A percentile compares a stretch with the other conserved stretches of the same genome.
Conservation (phyloP, 2,329 filamentous ascomycete species). For the Hymenotorrendiella dingleyae region DNA sequence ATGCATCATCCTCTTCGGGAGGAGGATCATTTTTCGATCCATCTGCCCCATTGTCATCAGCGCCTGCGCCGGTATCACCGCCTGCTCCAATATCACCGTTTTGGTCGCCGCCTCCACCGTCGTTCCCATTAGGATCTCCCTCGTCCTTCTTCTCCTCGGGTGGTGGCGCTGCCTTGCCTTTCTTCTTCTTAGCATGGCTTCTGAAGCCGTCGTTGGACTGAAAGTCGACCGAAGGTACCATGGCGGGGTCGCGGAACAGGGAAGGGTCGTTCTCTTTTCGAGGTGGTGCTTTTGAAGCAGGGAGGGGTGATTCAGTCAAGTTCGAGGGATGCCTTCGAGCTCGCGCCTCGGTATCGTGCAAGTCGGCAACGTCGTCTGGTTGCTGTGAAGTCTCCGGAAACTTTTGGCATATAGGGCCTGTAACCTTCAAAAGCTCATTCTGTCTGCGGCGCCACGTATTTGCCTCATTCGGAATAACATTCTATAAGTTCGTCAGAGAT, state of each 20-base stretch:
- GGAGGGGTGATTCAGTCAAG: conserved; percentile 18
- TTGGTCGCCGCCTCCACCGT: conserved; percentile 34
- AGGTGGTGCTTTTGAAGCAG: conserved; percentile 11
- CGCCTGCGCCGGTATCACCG: conserved; percentile 30
- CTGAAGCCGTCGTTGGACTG: conserved; percentile 47
- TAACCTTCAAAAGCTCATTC: conserved; percentile 20
- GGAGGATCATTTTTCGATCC: too few relatives aligned
- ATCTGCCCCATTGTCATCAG: conserved; percentile 33
- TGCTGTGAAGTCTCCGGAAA: conserved; percentile 5
- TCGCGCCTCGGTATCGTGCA: conserved; percentile 25
- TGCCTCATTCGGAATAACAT: conserved; percentile 22
- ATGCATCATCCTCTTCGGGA: too few relatives aligned
- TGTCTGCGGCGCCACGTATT: conserved; percentile 25
- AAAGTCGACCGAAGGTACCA: conserved; percentile 49
- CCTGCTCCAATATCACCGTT: conserved; percentile 31
- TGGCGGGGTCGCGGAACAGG: conserved; percentile 42
- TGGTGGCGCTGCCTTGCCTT: conserved; percentile 15
- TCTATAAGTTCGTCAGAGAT: conserved; percentile 30
- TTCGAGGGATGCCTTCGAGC: conserved; percentile 22
- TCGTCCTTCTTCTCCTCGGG: conserved; percentile 42
- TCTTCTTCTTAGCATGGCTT: conserved; percentile 43
- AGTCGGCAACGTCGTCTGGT: conserved; percentile 15
- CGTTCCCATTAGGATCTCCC: conserved; percentile 37
- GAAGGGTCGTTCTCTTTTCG: conserved; percentile 17
- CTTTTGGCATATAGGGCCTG: conserved; percentile 14